A percentile compares a stretch with the other conserved stretches of the same genome.
Evolutionary conservation across 148 eudicot species (phyloP).

Genomic region (Tetragonia tetragonoides): DNA sequence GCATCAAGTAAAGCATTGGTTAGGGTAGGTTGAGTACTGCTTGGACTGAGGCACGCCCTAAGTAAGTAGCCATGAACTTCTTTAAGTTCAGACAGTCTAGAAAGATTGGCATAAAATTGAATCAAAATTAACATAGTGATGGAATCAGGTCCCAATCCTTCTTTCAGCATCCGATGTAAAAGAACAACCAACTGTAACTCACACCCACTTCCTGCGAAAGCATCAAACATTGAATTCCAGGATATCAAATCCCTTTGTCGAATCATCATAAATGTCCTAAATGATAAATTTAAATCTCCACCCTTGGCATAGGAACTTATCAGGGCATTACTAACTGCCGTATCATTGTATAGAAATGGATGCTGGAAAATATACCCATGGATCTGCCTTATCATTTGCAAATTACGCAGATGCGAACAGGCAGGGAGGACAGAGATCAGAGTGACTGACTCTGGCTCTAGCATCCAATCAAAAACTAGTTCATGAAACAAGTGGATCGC

Average conservation of each 20-base stretch:
- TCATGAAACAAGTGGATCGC: constrained; percentile 50
- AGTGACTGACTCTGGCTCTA: constrained; percentile 47
- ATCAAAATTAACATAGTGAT: constrained; percentile 52
- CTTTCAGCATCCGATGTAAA: constrained; percentile 45
- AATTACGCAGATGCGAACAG: constrained; percentile 41
- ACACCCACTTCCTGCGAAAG: constrained; percentile 37
- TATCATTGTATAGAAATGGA: constrained; percentile 33
- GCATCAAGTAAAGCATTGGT: constrained; percentile 60
- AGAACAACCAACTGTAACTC: constrained; percentile 32
- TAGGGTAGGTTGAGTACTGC: constrained; percentile 38
- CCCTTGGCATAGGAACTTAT: constrained; percentile 60
- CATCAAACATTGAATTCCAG: constrained; percentile 70
- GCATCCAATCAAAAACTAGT: constrained; percentile 25
- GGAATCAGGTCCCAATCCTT: constrained; percentile 52
- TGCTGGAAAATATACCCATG: constrained; percentile 55
- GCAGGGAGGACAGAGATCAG: constrained; percentile 62
- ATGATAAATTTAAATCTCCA: constrained; percentile 40
- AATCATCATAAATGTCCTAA: constrained; percentile 37
- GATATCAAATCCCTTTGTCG: constrained; percentile 57
- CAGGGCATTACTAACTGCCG: constrained; percentile 54
- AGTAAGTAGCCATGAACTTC: constrained; percentile 63
- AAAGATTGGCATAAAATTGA: constrained; percentile 45
- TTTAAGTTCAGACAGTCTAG: constrained; percentile 43
- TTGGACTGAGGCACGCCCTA: constrained; percentile 34
- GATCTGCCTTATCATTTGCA: constrained; percentile 53